Evolutionary conservation across 2,329 filamentous ascomycete species (phyloP), one percentile per base, ranked within the genome.

Genomic region (Xylariaceae sp.): DNA sequence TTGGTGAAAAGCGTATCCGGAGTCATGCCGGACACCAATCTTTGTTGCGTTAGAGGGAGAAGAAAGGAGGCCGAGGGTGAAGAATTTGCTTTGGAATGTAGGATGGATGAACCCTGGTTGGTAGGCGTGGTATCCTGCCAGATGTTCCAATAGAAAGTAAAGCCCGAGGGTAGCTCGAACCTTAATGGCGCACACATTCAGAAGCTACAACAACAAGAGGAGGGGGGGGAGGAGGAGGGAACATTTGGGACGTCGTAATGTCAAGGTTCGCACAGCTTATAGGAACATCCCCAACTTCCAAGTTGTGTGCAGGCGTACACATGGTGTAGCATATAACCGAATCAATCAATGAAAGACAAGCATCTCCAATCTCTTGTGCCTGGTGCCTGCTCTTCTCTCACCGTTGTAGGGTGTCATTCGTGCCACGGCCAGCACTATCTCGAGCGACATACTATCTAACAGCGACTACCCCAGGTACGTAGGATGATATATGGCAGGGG

Each of bases 241-340:
- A 24, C n/a, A n/a, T n/a, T n/a, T n/a, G 32, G 15, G 12, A 30
- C 40, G 26, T 35, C 30, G 29, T 31, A 29, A 34, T 34, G 5
- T 31, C 18, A 31, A 36, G 31, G 9, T 14, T 34, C 14, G 32
- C 17, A 34, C 28, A 29, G 36, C 30, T 14, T 12, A 26, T 27
- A 21, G 29, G 23, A 17, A 19, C 6, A 14, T 29, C 40, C 40
- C 40, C 33, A 34, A 23, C 19, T 23, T n/a, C n/a, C n/a, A n/a
- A n/a, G n/a, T n/a, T 15, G 14, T 12, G 43, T 23, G n/a, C 30
- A 38, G n/a, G n/a, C n/a, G n/a, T n/a, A n/a, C n/a, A n/a, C n/a
- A n/a, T n/a, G n/a, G n/a, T n/a, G n/a, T n/a, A n/a, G n/a, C n/a
- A 38, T 34, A 40, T 40, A 46, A 36, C 38, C 39, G 39, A 36